Evolutionary conservation across 2,329 filamentous ascomycete genomes (phyloP).

Genomic region (Leptographium procerum): DNA sequence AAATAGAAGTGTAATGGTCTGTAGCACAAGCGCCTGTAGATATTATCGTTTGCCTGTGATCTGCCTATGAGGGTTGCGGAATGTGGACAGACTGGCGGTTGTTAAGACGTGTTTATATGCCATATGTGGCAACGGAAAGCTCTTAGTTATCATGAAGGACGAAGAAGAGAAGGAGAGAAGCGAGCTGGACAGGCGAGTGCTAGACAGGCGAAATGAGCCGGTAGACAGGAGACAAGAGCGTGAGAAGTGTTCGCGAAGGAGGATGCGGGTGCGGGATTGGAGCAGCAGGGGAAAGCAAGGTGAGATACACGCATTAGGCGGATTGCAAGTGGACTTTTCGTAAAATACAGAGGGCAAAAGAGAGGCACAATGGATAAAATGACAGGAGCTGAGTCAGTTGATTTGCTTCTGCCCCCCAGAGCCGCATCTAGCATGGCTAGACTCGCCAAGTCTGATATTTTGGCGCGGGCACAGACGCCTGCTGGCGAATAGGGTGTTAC

Average conservation of each 20-base stretch:
- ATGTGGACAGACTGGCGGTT: not conserved
- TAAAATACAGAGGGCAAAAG: not conserved
- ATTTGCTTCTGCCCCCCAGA: not conserved
- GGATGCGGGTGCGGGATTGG: not conserved
- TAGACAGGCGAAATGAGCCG: not conserved
- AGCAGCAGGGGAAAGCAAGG: not conserved
- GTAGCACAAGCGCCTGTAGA: not conserved
- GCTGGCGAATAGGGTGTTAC: slow-evolving; percentile 14
- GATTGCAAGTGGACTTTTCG: not conserved
- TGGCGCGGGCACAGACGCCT: not conserved
- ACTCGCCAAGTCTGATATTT: slow-evolving; percentile 4
- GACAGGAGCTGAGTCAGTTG: not conserved
- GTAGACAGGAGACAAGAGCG: not conserved
- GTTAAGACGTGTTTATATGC: not conserved
- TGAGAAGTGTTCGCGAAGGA: not conserved
- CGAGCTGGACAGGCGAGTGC: not conserved
- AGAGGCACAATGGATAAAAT: not conserved
- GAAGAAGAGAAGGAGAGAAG: not conserved
- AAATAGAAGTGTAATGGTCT: not conserved
- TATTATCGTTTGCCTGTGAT: not conserved
- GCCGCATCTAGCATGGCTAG: not conserved
- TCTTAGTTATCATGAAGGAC: not conserved
- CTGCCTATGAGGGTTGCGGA: not conserved
- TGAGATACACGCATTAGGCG: not conserved
- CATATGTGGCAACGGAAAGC: not conserved